phyloP scores from a whole-genome alignment of 148 eudicot genomes.

The Rheum nobile region DNA sequence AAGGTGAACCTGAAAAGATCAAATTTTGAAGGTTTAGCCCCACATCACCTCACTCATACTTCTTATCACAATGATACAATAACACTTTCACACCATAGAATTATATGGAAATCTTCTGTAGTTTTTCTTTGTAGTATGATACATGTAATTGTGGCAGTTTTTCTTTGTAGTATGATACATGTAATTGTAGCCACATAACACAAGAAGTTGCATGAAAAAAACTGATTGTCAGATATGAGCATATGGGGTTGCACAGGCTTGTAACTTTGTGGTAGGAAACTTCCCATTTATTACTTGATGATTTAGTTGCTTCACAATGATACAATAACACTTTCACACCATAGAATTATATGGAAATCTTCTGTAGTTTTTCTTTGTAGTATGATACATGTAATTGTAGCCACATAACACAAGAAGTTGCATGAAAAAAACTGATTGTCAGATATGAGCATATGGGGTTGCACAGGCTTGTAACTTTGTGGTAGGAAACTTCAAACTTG shows the following conservation, averaged over 20 bases:
- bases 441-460: not conserved
- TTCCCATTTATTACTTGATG: too few species aligned
- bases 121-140: not conserved
- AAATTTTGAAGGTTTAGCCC: not conserved
- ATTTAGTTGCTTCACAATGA: too few species aligned
- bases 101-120: not conserved
- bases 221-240: not conserved
- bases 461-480: not conserved
- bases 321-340: not conserved
- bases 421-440: not conserved
- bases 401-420: not conserved
- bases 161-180: not conserved
- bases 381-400: not conserved
- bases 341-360: not conserved
- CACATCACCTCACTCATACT: not conserved
- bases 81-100: not conserved
- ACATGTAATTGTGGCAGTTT: not conserved
- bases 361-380: not conserved
- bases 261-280: not conserved
- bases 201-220: not conserved
- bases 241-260: not conserved
- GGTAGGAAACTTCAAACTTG: not conserved
- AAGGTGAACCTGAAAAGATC: not conserved
- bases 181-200: not conserved
- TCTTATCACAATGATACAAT: not conserved